A percentile compares a stretch with the other conserved stretches of the same genome.
Conservation (phyloP, 805 yeast genomes). For the Starmera amethionina region DNA sequence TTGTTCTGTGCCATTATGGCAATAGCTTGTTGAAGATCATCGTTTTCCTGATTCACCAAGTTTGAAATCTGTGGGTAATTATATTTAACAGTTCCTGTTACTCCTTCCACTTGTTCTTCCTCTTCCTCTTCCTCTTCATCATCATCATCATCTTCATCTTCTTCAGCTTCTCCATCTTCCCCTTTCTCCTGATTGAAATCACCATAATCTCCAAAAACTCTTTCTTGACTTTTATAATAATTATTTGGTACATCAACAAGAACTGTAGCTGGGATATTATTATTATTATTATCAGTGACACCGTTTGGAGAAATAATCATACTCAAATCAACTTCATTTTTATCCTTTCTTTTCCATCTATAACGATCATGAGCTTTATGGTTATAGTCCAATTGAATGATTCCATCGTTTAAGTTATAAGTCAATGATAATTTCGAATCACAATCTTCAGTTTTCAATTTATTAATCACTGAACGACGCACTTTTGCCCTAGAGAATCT, state of each 20-base stretch:
- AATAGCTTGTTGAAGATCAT: no score
- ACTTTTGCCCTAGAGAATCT: constrained; percentile 31
- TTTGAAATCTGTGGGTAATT: no score
- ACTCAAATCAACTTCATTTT: not conserved
- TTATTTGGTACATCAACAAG: not conserved
- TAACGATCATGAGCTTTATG: constrained; percentile 33
- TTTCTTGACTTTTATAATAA: not conserved
- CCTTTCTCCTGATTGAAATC: not conserved
- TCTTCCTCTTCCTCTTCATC: no score
- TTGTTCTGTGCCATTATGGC: no score
- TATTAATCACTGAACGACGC: constrained; percentile 27
- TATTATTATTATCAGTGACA: not conserved
- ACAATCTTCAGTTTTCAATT: constrained; percentile 31
- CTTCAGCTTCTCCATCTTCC: not conserved
- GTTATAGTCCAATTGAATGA: constrained; percentile 25
- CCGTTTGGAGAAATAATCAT: not conserved
- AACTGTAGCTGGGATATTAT: not conserved
- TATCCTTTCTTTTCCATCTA: constrained; percentile 16
- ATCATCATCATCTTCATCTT: no score
- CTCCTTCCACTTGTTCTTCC: no score
- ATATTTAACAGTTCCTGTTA: no score
- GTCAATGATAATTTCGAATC: constrained; percentile 28
- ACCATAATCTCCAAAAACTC: not conserved
- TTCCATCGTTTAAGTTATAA: constrained; percentile 29
- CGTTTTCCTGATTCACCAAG: no score